Conservation (phyloP, 2,329 filamentous ascomycete genomes). For the Thelonectria olida region DNA sequence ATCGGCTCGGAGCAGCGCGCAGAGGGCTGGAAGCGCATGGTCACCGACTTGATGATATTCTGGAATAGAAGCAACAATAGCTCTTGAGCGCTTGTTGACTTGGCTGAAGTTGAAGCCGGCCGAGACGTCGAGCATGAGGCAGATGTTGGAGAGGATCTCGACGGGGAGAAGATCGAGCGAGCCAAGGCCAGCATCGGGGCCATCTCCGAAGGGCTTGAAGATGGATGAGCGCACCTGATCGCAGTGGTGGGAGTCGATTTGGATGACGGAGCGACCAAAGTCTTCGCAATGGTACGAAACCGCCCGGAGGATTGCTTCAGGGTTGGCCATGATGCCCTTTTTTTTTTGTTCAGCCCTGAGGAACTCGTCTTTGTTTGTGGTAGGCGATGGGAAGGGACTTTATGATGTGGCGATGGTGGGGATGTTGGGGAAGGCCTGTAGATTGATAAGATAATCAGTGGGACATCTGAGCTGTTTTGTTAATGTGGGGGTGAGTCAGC, state of each 20-base stretch:
- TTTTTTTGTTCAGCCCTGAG: background rate
- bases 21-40: constrained; percentile 10
- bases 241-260: constrained; percentile 13
- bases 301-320: constrained; percentile 10
- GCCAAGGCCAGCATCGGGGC: constrained; percentile 14
- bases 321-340: constrained; percentile 3
- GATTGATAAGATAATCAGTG: constrained; percentile 14
- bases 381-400: no score
- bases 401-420: background rate
- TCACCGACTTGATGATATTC: constrained; percentile 17
- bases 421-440: background rate
- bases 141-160: constrained; percentile 16
- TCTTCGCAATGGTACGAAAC: constrained; percentile 16
- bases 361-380: background rate
- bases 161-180: constrained; percentile 19
- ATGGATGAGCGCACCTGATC: constrained; percentile 9
- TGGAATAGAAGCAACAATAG: constrained; percentile 8
- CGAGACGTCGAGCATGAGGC: constrained; percentile 22
- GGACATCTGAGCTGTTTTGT: background rate
- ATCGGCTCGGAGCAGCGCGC: constrained; percentile 16
- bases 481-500: background rate
- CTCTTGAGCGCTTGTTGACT: constrained; percentile 13
- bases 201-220: constrained; percentile 17
- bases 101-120: constrained; percentile 17
- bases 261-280: constrained; percentile 12